These are phyloP conservation scores for Delonix regia DNA, from an alignment of 306 rosid species.

Conservation along the genomic window DNA sequence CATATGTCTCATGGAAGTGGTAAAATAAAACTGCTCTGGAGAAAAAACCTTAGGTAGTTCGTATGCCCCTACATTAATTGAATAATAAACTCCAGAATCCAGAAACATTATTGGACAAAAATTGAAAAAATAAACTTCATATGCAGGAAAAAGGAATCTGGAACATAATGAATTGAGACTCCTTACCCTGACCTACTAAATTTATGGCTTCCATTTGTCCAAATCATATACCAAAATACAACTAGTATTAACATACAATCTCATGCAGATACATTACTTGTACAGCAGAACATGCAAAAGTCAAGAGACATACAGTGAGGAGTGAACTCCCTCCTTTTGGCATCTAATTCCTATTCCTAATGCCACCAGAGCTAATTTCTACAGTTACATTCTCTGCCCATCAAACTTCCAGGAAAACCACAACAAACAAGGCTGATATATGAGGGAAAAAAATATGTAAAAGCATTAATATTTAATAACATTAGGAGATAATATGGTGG, in stretches of 20 bases:
- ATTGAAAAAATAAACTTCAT: background rate
- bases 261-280: background rate
- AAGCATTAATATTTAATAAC: background rate
- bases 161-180: background rate
- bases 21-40: background rate
- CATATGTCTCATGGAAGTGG: conserved; percentile 3
- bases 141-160: background rate
- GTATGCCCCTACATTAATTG: background rate
- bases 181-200: background rate
- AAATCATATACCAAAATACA: background rate
- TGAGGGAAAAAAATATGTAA: background rate
- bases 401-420: background rate
- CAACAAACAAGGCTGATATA: background rate
- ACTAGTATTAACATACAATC: background rate
- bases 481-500: background rate
- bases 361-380: background rate
- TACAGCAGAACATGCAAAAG: background rate
- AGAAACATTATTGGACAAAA: background rate
- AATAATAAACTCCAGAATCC: conserved; percentile 7
- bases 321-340: background rate
- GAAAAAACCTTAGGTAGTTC: background rate
- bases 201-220: background rate
- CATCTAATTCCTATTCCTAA: conserved; percentile 15
- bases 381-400: background rate
- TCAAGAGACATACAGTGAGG: background rate